A percentile compares a stretch with the other conserved stretches of the same genome.
phyloP scores from a whole-genome alignment of 2,329 filamentous ascomycete species.

The Acrocalymma vagum region DNA sequence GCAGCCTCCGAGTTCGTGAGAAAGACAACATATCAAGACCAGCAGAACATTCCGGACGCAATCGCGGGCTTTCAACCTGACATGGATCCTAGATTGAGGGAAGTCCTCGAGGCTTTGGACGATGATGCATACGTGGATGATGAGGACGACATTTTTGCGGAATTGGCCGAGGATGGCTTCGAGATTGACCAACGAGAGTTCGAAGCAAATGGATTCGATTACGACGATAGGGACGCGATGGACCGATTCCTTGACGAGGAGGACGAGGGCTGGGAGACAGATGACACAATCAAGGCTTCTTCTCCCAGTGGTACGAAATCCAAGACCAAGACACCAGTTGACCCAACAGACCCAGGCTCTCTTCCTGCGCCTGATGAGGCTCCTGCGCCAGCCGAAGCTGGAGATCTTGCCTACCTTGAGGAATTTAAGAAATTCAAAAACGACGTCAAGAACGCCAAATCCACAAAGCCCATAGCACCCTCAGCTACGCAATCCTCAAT shows the following conservation, averaged over 20 bases:
- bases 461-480: slow-evolving; percentile 56
- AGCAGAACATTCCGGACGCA: slow-evolving; percentile 90
- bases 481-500: slow-evolving; percentile 75
- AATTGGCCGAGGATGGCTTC: slow-evolving; percentile 72
- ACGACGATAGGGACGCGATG: slow-evolving; percentile 40
- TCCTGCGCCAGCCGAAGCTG: slow-evolving; percentile 47
- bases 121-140: slow-evolving; percentile 93
- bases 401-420: slow-evolving; percentile 84
- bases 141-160: slow-evolving; percentile 83
- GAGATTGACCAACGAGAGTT: slow-evolving; percentile 86
- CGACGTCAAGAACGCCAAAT: slow-evolving; percentile 64
- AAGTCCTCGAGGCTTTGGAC: slow-evolving; percentile 91
- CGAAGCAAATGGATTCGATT: slow-evolving; percentile 64
- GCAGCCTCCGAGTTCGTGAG: slow-evolving; percentile 82
- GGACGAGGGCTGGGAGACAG: slow-evolving; percentile 93
- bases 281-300: slow-evolving; percentile 80
- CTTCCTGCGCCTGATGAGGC: slow-evolving; percentile 44
- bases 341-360: slow-evolving; percentile 59
- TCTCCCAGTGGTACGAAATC: slow-evolving; percentile 52
- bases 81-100: slow-evolving; percentile 92
- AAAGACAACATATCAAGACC: slow-evolving; percentile 84
- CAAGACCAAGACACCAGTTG: slow-evolving; percentile 35
- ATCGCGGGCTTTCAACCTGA: slow-evolving; percentile 96
- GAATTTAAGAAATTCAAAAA: slow-evolving; percentile 96
- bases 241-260: slow-evolving; percentile 63